Evolutionary conservation across 2,329 filamentous ascomycete genomes (phyloP), one percentile per base, ranked within the genome.

Genomic region (Amesomyces nigricolor): DNA sequence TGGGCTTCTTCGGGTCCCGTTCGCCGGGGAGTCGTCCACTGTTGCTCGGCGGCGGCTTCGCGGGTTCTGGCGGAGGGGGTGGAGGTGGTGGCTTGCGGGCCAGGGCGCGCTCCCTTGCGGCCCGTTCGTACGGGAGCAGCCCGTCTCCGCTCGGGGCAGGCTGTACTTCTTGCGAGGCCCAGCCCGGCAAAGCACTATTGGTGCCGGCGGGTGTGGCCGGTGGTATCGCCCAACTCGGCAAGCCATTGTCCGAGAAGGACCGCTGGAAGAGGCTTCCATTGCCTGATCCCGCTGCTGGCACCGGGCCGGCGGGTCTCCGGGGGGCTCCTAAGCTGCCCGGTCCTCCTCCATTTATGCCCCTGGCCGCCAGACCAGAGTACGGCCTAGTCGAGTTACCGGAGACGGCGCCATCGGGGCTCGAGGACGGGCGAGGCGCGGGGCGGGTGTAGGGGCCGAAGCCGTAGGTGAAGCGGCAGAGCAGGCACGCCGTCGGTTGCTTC

Each of bases 401-500:
- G 3, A 19, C 5, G 1, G 16, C n/a, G 16, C 37, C 42, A 47
- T 32, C 47, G 35, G 26, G 9, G 37, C 22, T 53, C 17, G 48
- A 16, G 17, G 40, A 32, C 7, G 53, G 13, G 3, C 38, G 53
- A 22, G 51, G 48, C 30, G 54, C 49, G 17, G 48, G 37, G 39
- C 57, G 58, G 26, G 54, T 57, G 35, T 32, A 51, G 29, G 38
- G 54, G 51, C 49, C 57, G 56, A 53, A 47, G 58, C 58, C 52
- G 46, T 59, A 62, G 53, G 46, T 62, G 55, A 53, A 53, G 53
- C 60, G 60, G 51, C 63, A 65, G 56, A 62, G 56, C 47, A 62
- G 47, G 54, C 64, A 65, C 35, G 61, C 57, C 35, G 63, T 60
- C 14, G 58, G 57, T 43, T 55, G 57, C 53, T 56, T 63, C 55